Base-by-base conservation (phyloP, 345 rosid genomes). In the Crucihimalaya himalaica region DNA sequence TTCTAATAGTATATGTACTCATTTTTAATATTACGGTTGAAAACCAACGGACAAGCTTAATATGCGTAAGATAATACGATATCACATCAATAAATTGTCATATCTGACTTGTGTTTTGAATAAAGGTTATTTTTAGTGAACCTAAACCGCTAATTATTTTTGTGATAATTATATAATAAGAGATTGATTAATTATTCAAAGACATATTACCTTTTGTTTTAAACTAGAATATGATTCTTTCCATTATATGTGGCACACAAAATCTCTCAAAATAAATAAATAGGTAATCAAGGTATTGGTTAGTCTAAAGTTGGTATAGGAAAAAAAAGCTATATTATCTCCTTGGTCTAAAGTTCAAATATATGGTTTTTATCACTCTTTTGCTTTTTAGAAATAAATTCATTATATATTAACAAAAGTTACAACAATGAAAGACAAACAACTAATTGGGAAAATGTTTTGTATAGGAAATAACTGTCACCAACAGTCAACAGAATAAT, bases 161-260 rank as follows among this genome's bases (percentile, higher is more conserved):
- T 39, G 5, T 65, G 56, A 56, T 58, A 23, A n/a, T 21, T 77
- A 64, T 77, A 64, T 65, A 70, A 40, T 54, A 46, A 48, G 43
- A 20, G 37, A 32, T 12, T 70, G 10, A 57, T 57, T 56, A 50
- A 57, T 56, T 71, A 70, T 71, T 65, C 48, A 71, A 64, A 57
- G 76, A 77, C 19, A 64, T 64, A 29, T 57, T 55, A 59, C 25
- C 67, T 71, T 57, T 77, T 50, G 54, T 63, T 56, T 57, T 29
- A 19, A 71, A 71, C 71, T 71, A 66, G 80, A 77, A 77, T 77
- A 66, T 58, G 80, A 77, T 77, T 77, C 80, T 58, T 58, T 51
- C 72, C 72, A 65, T 77, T 77, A 65, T 77, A 50, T 77, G 80
- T 57, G 80, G 76, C 63, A 71, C 40, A 77, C 77, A 77, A 71